Conservation (phyloP, 1,284 basidiomycete genomes). For the Porodaedalea pini region DNA sequence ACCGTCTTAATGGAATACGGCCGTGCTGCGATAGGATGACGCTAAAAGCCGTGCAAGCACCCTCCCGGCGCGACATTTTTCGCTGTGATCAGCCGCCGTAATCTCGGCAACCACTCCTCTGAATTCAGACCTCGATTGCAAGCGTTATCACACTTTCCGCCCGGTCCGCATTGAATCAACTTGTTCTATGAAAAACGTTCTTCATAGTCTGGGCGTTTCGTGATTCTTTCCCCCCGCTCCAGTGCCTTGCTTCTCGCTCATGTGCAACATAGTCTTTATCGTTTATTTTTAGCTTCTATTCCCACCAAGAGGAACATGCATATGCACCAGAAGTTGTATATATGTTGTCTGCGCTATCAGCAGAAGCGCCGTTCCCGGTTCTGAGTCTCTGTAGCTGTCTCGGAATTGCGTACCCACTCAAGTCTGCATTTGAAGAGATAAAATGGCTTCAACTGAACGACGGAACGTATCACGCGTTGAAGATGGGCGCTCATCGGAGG, state of each 20-base stretch:
- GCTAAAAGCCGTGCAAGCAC: background rate
- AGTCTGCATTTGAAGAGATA: background rate
- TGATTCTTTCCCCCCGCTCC: background rate
- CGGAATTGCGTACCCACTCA: too few species aligned
- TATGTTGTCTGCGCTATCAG: background rate
- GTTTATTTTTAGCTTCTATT: constrained; percentile 6
- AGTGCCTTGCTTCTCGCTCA: background rate
- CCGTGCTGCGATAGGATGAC: background rate
- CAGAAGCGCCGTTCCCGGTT: background rate
- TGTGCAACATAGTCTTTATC: background rate
- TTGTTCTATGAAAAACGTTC: background rate
- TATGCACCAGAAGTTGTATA: background rate
- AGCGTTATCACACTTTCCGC: background rate
- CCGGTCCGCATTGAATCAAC: background rate
- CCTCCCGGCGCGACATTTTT: background rate
- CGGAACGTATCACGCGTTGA: background rate
- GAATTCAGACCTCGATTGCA: background rate
- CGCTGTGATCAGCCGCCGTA: background rate
- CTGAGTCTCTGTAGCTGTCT: background rate
- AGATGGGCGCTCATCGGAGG: constrained; percentile 3
- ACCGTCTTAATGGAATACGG: background rate
- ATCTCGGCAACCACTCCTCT: background rate
- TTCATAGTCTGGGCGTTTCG: background rate
- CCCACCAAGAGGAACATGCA: background rate
- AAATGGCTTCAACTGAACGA: background rate